Conservation (phyloP, 179 eudicot genomes). For the Actinidia arguta region DNA sequence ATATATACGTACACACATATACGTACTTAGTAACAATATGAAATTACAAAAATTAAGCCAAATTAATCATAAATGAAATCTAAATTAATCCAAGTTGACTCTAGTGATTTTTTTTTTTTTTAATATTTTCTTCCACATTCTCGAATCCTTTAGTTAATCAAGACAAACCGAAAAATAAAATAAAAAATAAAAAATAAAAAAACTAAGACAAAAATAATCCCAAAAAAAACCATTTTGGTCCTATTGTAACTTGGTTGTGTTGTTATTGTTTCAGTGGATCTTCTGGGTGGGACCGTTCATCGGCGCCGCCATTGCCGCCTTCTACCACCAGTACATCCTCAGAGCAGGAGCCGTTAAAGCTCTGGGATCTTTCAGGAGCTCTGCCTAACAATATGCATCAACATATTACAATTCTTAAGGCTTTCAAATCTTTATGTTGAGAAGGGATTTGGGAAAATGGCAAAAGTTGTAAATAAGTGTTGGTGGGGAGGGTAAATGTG, state of each 20-base stretch:
- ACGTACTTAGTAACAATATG: not conserved
- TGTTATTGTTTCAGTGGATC: slow-evolving; percentile 17
- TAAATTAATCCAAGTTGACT: too few species aligned
- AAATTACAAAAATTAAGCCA: too few species aligned
- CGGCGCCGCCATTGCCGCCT: slow-evolving; percentile 25
- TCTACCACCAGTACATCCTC: slow-evolving; percentile 20
- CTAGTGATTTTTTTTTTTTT: not conserved
- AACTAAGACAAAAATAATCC: too few species aligned
- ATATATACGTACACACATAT: not conserved
- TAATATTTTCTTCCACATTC: not conserved
- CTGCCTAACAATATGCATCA: not conserved
- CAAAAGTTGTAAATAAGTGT: slow-evolving; percentile 7
- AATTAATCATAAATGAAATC: too few species aligned
- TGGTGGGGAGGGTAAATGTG: not conserved
- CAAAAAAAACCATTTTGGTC: too few species aligned
- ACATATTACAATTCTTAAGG: not conserved
- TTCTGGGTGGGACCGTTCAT: slow-evolving; percentile 28
- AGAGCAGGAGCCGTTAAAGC: slow-evolving; percentile 22
- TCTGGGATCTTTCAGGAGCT: slow-evolving; percentile 20
- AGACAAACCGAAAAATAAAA: too few species aligned
- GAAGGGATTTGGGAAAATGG: not conserved
- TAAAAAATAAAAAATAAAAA: too few species aligned
- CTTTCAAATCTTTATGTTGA: not conserved
- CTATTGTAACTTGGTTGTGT: not conserved
- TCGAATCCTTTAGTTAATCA: too few species aligned